Evolutionary conservation across 1,284 basidiomycete genomes (phyloP).

Genomic region (Coniferiporia sulphurascens): DNA sequence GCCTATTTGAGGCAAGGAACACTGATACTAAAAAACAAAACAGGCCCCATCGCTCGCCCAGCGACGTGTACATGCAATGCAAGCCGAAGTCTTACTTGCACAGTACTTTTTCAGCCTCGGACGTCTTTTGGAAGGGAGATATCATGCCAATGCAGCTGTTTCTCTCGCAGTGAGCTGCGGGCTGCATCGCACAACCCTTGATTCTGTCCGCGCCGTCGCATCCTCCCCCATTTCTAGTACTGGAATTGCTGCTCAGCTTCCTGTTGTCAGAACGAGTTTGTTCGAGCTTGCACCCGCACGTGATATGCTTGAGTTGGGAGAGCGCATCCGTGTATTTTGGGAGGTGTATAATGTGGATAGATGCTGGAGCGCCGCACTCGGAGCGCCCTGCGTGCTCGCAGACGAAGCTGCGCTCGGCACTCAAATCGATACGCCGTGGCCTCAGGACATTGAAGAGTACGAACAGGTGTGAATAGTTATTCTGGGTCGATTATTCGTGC

Average conservation of each 20-base stretch:
- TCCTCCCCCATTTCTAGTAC: neutral
- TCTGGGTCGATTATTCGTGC: neutral
- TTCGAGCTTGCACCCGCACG: constrained; percentile 25
- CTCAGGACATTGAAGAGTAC: constrained; percentile 54
- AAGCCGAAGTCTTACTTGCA: constrained; percentile 51
- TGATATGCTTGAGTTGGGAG: constrained; percentile 48
- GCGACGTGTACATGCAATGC: constrained; percentile 41
- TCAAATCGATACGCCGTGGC: constrained; percentile 63
- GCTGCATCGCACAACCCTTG: constrained; percentile 30
- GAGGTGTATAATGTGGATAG: constrained; percentile 64
- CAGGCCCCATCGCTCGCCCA: neutral
- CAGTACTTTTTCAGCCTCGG: constrained; percentile 47
- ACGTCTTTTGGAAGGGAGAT: constrained; percentile 37
- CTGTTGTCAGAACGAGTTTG: neutral
- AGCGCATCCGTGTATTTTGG: constrained; percentile 67
- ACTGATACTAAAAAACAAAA: neutral
- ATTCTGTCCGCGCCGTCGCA: neutral
- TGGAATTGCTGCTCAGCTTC: neutral
- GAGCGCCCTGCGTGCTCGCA: constrained; percentile 40
- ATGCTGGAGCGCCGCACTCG: constrained; percentile 56
- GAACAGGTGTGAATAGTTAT: constrained; percentile 38
- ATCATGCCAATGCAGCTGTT: constrained; percentile 37
- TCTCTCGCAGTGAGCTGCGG: constrained; percentile 32
- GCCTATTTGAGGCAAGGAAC: neutral
- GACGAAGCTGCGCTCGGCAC: constrained; percentile 33